Conservation (phyloP, 345 rosid genomes). For the Combretum micranthum region DNA sequence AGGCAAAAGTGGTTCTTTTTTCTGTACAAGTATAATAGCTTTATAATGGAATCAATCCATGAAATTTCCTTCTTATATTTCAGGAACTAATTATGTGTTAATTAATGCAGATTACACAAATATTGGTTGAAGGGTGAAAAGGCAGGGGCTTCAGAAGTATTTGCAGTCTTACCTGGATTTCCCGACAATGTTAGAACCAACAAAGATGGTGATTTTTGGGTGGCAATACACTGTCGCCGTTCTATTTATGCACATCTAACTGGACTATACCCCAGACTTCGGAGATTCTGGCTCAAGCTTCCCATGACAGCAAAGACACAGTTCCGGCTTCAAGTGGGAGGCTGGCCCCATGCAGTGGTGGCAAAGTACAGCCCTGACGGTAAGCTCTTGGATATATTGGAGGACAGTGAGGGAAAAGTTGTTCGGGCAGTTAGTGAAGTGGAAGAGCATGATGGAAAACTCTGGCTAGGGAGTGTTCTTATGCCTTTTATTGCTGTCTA, state of each 20-base stretch:
- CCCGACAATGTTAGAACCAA: slow-evolving; percentile 81
- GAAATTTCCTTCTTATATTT: not conserved
- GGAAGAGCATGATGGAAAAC: slow-evolving; percentile 43
- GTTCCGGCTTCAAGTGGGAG: slow-evolving; percentile 29
- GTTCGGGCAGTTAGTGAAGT: slow-evolving; percentile 34
- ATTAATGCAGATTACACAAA: slow-evolving; percentile 42
- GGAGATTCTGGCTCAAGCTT: slow-evolving; percentile 32
- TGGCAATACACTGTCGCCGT: slow-evolving; percentile 32
- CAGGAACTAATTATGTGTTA: not conserved
- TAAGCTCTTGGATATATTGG: slow-evolving; percentile 28
- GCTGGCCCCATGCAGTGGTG: slow-evolving; percentile 19
- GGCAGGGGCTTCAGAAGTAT: slow-evolving; percentile 69
- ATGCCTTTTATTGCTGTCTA: slow-evolving; percentile 36
- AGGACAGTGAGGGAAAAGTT: slow-evolving; percentile 38
- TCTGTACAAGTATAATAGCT: too few species aligned
- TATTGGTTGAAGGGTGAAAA: slow-evolving; percentile 85
- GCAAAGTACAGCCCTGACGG: slow-evolving; percentile 33
- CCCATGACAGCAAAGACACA: slow-evolving; percentile 29
- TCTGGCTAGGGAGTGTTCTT: slow-evolving; percentile 44
- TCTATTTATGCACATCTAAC: slow-evolving; percentile 11
- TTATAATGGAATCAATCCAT: too few species aligned
- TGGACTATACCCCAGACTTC: slow-evolving; percentile 19
- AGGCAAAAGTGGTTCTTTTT: too few species aligned
- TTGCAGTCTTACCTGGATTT: slow-evolving; percentile 66
- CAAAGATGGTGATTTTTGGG: slow-evolving; percentile 42